These are phyloP conservation scores for Hypoxylon crocopeplum DNA, from an alignment of 495 filamentous ascomycete genomes.

Conservation along the genomic window DNA sequence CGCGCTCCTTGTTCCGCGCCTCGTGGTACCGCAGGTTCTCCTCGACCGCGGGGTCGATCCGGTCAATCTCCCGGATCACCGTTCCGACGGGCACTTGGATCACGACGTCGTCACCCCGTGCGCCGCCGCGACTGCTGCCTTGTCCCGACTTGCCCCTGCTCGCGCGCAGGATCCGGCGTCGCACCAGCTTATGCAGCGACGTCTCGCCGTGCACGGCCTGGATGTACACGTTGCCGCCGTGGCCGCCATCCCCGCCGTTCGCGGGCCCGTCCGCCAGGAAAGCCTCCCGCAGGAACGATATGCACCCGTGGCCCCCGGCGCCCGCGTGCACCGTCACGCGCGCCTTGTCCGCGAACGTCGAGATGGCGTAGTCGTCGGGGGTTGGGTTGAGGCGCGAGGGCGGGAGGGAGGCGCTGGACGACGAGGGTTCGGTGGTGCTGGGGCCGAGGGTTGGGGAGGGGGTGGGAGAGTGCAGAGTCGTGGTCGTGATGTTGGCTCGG, in stretches of 20 bases:
- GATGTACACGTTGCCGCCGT: slow-evolving; percentile 90
- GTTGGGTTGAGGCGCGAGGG: slow-evolving; percentile 74
- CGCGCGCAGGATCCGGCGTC: slow-evolving; percentile 77
- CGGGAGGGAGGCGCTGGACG: slow-evolving; percentile 41
- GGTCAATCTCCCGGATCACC: slow-evolving; percentile 79
- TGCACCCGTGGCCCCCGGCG: slow-evolving; percentile 85
- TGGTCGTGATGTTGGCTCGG: slow-evolving; percentile 37
- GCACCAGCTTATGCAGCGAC: slow-evolving; percentile 88
- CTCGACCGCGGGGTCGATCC: slow-evolving; percentile 78
- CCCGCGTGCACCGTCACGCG: slow-evolving; percentile 77
- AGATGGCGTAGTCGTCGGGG: slow-evolving; percentile 80
- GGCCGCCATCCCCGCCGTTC: slow-evolving; percentile 96
- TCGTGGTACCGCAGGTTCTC: slow-evolving; percentile 54
- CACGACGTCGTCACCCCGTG: slow-evolving; percentile 83
- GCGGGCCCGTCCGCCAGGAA: slow-evolving; percentile 86
- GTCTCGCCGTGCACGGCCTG: slow-evolving; percentile 91
- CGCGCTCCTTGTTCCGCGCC: slow-evolving; percentile 41
- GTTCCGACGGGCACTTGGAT: slow-evolving; percentile 93
- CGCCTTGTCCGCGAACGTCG: slow-evolving; percentile 87
- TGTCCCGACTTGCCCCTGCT: slow-evolving; percentile 83
- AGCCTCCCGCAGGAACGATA: slow-evolving; percentile 90
- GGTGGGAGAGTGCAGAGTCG: slow-evolving; percentile 31
- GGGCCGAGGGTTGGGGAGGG: slow-evolving; percentile 26
- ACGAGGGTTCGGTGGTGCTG: slow-evolving; percentile 39
- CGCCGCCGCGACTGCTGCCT: slow-evolving; percentile 80